Evolutionary conservation across 306 rosid species (phyloP).

Genomic region (Quercus mongolica): DNA sequence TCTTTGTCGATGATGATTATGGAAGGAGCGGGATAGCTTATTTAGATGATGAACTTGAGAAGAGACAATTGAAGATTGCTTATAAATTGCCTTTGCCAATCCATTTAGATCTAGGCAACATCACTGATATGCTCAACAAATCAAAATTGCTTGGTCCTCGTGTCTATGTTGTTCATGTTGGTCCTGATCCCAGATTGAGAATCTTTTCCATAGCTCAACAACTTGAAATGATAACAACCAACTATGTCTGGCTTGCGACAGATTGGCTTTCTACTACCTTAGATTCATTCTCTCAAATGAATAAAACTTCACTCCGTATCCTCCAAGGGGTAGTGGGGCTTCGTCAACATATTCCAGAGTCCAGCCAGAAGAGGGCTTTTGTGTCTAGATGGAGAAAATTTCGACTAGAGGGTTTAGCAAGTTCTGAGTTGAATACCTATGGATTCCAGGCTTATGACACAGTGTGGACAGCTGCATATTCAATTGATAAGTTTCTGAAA

Average conservation of each 20-base stretch:
- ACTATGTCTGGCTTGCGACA: constrained; percentile 81
- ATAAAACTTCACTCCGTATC: constrained; percentile 35
- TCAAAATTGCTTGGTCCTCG: constrained; percentile 73
- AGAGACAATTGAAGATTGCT: constrained; percentile 45
- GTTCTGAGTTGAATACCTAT: constrained; percentile 50
- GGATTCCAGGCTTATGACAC: constrained; percentile 85
- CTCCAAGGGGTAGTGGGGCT: constrained; percentile 83
- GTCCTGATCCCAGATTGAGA: constrained; percentile 67
- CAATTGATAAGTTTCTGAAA: constrained; percentile 53
- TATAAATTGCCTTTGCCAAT: constrained; percentile 61
- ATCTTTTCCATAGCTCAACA: constrained; percentile 55
- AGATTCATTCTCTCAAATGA: constrained; percentile 49
- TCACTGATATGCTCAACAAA: constrained; percentile 53
- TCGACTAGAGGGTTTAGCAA: constrained; percentile 39
- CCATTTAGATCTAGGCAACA: constrained; percentile 40
- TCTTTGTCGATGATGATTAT: constrained; percentile 75
- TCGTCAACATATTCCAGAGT: constrained; percentile 69
- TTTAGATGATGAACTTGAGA: constrained; percentile 68
- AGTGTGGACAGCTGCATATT: constrained; percentile 67
- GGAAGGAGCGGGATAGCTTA: constrained; percentile 85
- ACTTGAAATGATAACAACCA: constrained; percentile 72
- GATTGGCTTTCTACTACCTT: constrained; percentile 86
- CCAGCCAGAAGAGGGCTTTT: constrained; percentile 43
- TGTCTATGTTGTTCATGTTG: constrained; percentile 77
- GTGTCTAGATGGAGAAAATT: constrained; percentile 56